phyloP scores from a whole-genome alignment of 1,139 yeast genomes.

The Lodderomyces parapsilosis region DNA sequence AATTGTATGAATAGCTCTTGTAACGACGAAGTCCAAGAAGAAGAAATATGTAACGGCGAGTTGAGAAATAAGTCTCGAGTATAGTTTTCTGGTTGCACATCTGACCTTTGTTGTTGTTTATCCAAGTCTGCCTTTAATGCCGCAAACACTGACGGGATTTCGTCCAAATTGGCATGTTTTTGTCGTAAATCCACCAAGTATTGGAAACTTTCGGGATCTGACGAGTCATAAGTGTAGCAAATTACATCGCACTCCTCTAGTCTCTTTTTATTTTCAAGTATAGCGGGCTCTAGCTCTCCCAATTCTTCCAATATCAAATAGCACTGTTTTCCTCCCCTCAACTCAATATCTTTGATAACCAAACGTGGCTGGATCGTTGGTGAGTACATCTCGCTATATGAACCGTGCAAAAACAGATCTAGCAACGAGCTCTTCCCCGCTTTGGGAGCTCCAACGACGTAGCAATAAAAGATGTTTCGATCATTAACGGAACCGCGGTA shows the following conservation, averaged over 20 bases:
- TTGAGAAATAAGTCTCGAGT: constrained; percentile 60
- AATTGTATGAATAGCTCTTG: constrained; percentile 83
- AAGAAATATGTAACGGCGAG: constrained; percentile 83
- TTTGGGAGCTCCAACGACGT: constrained; percentile 78
- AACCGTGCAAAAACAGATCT: constrained; percentile 76
- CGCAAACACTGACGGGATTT: constrained; percentile 81
- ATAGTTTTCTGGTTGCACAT: constrained; percentile 83
- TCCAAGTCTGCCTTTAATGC: constrained; percentile 94
- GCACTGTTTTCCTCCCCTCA: constrained; percentile 93
- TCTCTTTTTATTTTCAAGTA: constrained; percentile 67
- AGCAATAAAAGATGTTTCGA: constrained; percentile 88
- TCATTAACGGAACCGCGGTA: constrained; percentile 74
- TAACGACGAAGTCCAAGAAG: constrained; percentile 83
- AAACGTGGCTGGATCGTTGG: constrained; percentile 81
- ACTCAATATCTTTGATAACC: constrained; percentile 91
- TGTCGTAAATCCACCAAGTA: constrained; percentile 68
- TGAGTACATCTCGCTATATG: constrained; percentile 67
- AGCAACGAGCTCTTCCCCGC: constrained; percentile 84
- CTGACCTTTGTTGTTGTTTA: constrained; percentile 88
- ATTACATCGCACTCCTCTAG: constrained; percentile 87
- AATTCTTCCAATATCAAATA: constrained; percentile 86
- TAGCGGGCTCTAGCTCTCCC: constrained; percentile 83
- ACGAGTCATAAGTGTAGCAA: constrained; percentile 87
- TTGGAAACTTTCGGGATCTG: constrained; percentile 93
- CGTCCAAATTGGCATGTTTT: constrained; percentile 52